These are phyloP conservation scores for Pisolithus sp. DNA, from an alignment of 768 basidiomycete genomes.

Conservation along the genomic window DNA sequence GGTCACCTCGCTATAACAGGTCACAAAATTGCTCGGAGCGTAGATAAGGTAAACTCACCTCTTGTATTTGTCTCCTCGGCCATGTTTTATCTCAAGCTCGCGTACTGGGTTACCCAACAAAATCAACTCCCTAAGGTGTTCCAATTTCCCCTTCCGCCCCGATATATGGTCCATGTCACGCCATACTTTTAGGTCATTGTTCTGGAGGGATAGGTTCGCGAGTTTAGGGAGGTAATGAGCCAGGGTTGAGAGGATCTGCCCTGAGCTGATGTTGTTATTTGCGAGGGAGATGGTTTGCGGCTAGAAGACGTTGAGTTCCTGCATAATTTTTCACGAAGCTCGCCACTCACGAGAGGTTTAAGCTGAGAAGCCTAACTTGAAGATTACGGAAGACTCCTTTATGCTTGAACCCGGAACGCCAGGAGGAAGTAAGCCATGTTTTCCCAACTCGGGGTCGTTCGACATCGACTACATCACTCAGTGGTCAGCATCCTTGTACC, in stretches of 20 bases:
- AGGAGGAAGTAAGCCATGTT: slow-evolving; percentile 63
- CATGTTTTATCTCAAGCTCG: slow-evolving; percentile 50
- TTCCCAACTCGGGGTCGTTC: slow-evolving; percentile 71
- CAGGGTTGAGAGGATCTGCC: slow-evolving; percentile 54
- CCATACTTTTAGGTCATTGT: slow-evolving; percentile 64
- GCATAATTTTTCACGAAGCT: neutral
- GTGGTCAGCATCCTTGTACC: slow-evolving; percentile 6
- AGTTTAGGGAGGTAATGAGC: slow-evolving; percentile 73
- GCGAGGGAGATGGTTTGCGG: slow-evolving; percentile 82
- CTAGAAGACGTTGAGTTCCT: slow-evolving; percentile 26
- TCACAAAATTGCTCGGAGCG: slow-evolving; percentile 1
- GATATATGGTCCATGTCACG: slow-evolving; percentile 66
- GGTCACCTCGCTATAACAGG: slow-evolving; percentile 58
- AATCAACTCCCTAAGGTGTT: slow-evolving; percentile 65
- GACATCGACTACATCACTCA: slow-evolving; percentile 54
- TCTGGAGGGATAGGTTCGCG: slow-evolving; percentile 72
- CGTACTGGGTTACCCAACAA: slow-evolving; percentile 72
- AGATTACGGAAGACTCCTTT: slow-evolving; percentile 75
- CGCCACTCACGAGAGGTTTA: slow-evolving; percentile 55
- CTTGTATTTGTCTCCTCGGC: slow-evolving; percentile 58
- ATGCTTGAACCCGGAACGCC: slow-evolving; percentile 56
- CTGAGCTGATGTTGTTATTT: slow-evolving; percentile 61
- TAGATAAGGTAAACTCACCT: slow-evolving; percentile 39
- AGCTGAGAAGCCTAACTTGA: slow-evolving; percentile 80
- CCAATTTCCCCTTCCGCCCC: slow-evolving; percentile 49